Evolutionary conservation across 2,329 filamentous ascomycete genomes (phyloP).

Genomic region (Ceratocystis lukuohia): DNA sequence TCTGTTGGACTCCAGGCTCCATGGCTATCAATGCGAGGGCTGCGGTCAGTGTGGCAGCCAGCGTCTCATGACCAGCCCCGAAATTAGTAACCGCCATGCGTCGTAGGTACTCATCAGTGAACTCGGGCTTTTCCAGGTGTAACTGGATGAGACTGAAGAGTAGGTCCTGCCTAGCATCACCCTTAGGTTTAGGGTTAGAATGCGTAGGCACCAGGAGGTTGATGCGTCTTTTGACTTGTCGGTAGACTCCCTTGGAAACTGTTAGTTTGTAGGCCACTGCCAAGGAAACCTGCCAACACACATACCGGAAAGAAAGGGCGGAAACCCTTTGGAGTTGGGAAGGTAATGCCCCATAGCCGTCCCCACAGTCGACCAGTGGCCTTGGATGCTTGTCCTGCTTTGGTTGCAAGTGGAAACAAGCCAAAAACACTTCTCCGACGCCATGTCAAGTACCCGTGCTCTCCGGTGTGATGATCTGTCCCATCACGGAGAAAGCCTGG

Average conservation of each 20-base stretch:
- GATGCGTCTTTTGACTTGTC: slow-evolving; percentile 20
- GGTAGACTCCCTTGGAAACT: slow-evolving; percentile 17
- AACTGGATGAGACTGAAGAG: slow-evolving; percentile 35
- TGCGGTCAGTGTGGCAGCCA: slow-evolving; percentile 39
- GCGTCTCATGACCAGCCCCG: slow-evolving; percentile 42
- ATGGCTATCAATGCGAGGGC: slow-evolving; percentile 35
- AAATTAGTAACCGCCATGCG: slow-evolving; percentile 43
- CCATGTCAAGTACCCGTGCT: slow-evolving; percentile 38
- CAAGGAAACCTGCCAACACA: neutral
- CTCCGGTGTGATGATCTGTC: slow-evolving; percentile 36
- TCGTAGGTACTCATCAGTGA: slow-evolving; percentile 35
- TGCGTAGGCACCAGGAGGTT: neutral
- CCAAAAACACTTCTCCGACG: slow-evolving; percentile 40
- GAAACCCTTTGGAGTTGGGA: slow-evolving; percentile 31
- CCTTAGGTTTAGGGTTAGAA: slow-evolving; percentile 24
- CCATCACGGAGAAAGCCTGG: slow-evolving; percentile 33
- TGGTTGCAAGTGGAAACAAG: slow-evolving; percentile 34
- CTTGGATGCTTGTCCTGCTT: slow-evolving; percentile 27
- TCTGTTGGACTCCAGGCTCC: slow-evolving; percentile 26
- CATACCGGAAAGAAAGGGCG: slow-evolving; percentile 38
- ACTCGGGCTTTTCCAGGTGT: slow-evolving; percentile 33
- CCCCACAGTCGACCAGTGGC: slow-evolving; percentile 30
- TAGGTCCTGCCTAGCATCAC: slow-evolving; percentile 29
- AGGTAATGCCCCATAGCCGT: slow-evolving; percentile 34
- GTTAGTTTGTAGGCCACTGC: neutral